A percentile compares a stretch with the other conserved stretches of the same genome.
Conservation (phyloP, 441 rosid species). For the Isatis lusitanica region DNA sequence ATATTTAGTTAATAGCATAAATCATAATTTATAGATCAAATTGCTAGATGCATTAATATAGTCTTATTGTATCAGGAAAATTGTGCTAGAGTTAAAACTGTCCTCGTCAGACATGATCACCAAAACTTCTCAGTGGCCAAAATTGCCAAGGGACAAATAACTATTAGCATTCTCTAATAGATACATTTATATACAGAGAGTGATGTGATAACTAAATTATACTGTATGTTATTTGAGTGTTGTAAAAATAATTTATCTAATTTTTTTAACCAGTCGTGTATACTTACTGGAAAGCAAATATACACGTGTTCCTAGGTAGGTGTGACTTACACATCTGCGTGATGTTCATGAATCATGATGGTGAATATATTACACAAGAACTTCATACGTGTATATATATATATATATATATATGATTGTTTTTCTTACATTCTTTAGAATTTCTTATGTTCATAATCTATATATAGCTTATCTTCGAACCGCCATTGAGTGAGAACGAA, state of each 20-base stretch:
- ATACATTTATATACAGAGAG: slow-evolving; percentile 3
- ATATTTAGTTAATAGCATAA: not conserved
- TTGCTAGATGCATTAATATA: not conserved
- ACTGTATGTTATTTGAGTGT: not conserved
- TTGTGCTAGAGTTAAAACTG: slow-evolving; percentile 27
- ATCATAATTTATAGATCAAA: slow-evolving; percentile 3
- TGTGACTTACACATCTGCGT: not conserved
- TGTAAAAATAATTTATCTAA: not conserved
- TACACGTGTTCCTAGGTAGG: slow-evolving; percentile 29
- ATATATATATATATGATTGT: too few species aligned
- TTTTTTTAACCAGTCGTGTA: slow-evolving; percentile 7
- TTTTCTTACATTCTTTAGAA: too few species aligned
- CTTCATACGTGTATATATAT: too few species aligned
- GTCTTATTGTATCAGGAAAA: not conserved
- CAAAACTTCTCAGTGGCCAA: slow-evolving; percentile 28
- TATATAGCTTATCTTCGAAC: not conserved
- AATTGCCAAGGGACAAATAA: slow-evolving; percentile 35
- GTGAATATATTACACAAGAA: not conserved
- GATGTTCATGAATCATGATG: not conserved
- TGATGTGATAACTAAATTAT: not conserved
- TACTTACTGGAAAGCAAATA: slow-evolving; percentile 6
- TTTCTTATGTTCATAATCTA: not conserved
- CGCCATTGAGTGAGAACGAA: not conserved
- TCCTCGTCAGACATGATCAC: slow-evolving; percentile 31
- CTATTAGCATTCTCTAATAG: slow-evolving; percentile 35